Conservation (phyloP, 805 yeast genomes). For the Ogataea nitratoaversa region DNA sequence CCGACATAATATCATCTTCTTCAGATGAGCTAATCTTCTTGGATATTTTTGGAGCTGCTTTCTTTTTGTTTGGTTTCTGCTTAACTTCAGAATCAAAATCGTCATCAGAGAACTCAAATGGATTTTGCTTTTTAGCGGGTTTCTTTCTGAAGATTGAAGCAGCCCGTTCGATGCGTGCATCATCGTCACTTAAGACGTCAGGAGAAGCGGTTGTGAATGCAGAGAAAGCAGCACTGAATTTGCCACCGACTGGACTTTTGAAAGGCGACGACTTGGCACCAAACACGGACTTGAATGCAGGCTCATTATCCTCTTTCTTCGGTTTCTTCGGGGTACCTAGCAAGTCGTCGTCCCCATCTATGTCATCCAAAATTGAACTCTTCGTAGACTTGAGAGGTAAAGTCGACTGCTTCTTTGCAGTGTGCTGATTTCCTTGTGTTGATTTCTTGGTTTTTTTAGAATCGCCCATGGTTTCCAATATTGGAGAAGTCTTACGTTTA, state of each 20-base stretch:
- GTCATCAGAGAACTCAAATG: conserved; percentile 7
- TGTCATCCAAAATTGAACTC: conserved; percentile 1
- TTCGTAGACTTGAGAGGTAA: conserved; percentile 4
- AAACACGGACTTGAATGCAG: conserved; percentile 32
- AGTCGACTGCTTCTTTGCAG: conserved; percentile 1
- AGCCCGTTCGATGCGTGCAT: conserved; percentile 12
- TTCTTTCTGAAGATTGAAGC: conserved; percentile 14
- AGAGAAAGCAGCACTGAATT: conserved; percentile 20
- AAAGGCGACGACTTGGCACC: conserved; percentile 21
- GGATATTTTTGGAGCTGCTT: conserved; percentile 2
- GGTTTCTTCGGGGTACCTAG: conserved; percentile 1
- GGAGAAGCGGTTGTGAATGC: conserved; percentile 7
- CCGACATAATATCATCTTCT: conserved; percentile 5
- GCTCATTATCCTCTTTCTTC: conserved; percentile 12
- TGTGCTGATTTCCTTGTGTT: conserved; percentile 7
- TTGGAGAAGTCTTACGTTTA: conserved; percentile 28
- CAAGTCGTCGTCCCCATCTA: background rate
- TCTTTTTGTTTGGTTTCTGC: background rate
- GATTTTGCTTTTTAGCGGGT: background rate
- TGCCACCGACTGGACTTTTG: conserved; percentile 6
- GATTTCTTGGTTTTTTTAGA: conserved; percentile 18
- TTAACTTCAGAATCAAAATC: conserved; percentile 1
- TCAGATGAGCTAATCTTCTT: background rate
- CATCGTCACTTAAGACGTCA: conserved; percentile 1
- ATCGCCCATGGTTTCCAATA: conserved; percentile 12